phyloP scores from a whole-genome alignment of 768 basidiomycete genomes.

The Favolaschia claudopus region DNA sequence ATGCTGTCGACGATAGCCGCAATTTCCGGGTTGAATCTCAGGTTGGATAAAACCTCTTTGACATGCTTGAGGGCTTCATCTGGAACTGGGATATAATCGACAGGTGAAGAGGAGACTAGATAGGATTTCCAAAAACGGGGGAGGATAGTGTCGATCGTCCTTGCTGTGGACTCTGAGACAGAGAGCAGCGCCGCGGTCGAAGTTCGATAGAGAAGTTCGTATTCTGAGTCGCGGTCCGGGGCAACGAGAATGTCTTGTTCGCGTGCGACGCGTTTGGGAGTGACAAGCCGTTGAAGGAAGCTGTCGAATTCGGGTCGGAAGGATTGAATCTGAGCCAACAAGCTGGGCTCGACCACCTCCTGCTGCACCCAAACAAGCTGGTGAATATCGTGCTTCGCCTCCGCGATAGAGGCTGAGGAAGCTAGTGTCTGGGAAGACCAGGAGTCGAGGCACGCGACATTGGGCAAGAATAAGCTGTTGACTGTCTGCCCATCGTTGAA shows the following conservation, averaged over 20 bases:
- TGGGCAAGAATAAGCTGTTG: constrained; percentile 56
- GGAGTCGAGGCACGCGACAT: constrained; percentile 48
- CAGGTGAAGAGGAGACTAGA: constrained; percentile 60
- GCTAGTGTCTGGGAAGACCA: constrained; percentile 38
- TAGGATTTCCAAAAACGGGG: constrained; percentile 79
- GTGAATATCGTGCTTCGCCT: constrained; percentile 34
- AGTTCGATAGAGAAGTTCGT: constrained; percentile 52
- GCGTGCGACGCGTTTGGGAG: constrained; percentile 6
- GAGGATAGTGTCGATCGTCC: constrained; percentile 64
- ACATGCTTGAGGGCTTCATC: constrained; percentile 61
- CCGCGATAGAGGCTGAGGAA: constrained; percentile 35
- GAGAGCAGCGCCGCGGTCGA: constrained; percentile 58
- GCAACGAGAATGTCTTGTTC: constrained; percentile 19
- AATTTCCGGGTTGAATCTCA: constrained; percentile 75
- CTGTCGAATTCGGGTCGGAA: constrained; percentile 41
- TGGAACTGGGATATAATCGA: constrained; percentile 64
- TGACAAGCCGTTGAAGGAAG: constrained; percentile 42
- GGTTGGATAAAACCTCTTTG: constrained; percentile 58
- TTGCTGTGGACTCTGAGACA: constrained; percentile 48
- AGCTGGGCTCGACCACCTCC: constrained; percentile 53
- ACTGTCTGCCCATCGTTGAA: constrained; percentile 49
- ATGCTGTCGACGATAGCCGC: constrained; percentile 75
- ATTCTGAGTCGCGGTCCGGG: constrained; percentile 27
- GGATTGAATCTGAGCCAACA: constrained; percentile 42
- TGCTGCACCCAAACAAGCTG: constrained; percentile 72